Conservation (phyloP, 1,284 basidiomycete genomes). For the Naganishia albida region DNA sequence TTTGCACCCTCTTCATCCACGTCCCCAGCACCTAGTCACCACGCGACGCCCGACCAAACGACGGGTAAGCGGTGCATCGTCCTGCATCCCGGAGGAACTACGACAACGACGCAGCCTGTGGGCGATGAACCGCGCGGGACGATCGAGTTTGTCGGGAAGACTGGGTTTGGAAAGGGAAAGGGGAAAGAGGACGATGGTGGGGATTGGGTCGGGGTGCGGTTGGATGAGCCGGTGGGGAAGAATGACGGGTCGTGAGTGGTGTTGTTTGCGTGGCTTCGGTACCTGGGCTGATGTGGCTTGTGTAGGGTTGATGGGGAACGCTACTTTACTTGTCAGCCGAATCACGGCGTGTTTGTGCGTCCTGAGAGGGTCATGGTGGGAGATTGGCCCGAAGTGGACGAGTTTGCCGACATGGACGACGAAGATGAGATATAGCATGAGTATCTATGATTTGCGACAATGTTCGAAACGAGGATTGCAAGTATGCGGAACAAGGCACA, state of each 20-base stretch:
- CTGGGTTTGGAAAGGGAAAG: conserved; percentile 66
- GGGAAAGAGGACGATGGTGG: conserved; percentile 51
- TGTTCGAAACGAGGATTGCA: too few relatives aligned
- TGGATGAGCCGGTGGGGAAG: conserved; percentile 95
- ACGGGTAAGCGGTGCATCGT: conserved; percentile 81
- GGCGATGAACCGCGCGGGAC: conserved; percentile 73
- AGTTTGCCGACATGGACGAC: conserved; percentile 64
- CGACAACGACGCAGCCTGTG: conserved; percentile 48
- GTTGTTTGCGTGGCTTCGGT: too few relatives aligned
- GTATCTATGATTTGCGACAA: too few relatives aligned
- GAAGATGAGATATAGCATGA: conserved; percentile 68
- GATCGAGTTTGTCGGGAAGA: conserved; percentile 78
- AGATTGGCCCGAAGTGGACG: conserved; percentile 80
- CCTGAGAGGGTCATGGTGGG: conserved; percentile 80
- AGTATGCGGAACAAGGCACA: too few relatives aligned
- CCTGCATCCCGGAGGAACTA: conserved; percentile 46
- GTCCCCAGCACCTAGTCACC: conserved; percentile 36
- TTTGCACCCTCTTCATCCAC: conserved; percentile 62
- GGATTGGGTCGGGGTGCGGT: conserved; percentile 88
- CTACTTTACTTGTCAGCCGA: conserved; percentile 78
- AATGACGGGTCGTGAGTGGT: conserved; percentile 85
- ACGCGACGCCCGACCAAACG: conserved; percentile 38
- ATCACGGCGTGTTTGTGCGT: conserved; percentile 83
- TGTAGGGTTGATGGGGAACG: conserved; percentile 79
- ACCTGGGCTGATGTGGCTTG: too few relatives aligned